These are phyloP conservation scores for Myxozyma geophila DNA, from an alignment of 805 yeast genomes.

Conservation along the genomic window DNA sequence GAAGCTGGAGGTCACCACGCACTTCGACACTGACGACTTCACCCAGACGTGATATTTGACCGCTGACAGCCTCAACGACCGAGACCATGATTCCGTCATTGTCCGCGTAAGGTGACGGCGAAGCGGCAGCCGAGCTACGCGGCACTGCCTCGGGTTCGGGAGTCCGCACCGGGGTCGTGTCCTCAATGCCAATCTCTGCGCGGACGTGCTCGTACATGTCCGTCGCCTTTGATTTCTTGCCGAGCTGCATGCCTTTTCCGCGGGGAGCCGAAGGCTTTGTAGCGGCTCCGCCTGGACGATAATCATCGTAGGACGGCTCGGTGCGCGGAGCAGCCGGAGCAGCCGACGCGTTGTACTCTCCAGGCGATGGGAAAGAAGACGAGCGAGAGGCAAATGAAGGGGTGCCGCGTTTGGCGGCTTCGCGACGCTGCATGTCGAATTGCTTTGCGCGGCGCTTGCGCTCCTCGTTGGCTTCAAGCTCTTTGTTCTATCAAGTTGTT, in stretches of 20 bases:
- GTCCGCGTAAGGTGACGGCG: conserved; percentile 23
- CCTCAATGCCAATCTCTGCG: conserved; percentile 43
- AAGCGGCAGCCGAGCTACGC: conserved; percentile 33
- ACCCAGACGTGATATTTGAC: conserved; percentile 85
- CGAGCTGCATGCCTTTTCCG: conserved; percentile 80
- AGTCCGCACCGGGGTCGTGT: conserved; percentile 39
- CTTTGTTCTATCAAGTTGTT: conserved; percentile 68
- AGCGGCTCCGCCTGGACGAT: conserved; percentile 15
- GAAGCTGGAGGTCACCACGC: conserved; percentile 87
- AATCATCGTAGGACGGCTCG: conserved; percentile 31
- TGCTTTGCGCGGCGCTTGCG: conserved; percentile 94
- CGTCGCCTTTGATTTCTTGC: conserved; percentile 53
- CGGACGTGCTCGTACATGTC: conserved; percentile 41
- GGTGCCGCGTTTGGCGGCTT: conserved; percentile 46
- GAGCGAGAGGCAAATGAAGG: conserved; percentile 14
- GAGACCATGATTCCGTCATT: conserved; percentile 82
- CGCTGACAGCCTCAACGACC: conserved; percentile 75
- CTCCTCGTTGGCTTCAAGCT: conserved; percentile 94
- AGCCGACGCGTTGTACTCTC: conserved; percentile 29
- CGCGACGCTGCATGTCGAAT: conserved; percentile 60
- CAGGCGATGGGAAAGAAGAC: conserved; percentile 25
- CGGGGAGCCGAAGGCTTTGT: conserved; percentile 45
- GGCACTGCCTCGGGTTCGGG: conserved; percentile 37
- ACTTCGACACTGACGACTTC: conserved; percentile 62
- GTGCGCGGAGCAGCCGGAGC: conserved; percentile 24